Base-by-base conservation (phyloP, 495 filamentous ascomycete species). In the Aspergillus campestris region DNA sequence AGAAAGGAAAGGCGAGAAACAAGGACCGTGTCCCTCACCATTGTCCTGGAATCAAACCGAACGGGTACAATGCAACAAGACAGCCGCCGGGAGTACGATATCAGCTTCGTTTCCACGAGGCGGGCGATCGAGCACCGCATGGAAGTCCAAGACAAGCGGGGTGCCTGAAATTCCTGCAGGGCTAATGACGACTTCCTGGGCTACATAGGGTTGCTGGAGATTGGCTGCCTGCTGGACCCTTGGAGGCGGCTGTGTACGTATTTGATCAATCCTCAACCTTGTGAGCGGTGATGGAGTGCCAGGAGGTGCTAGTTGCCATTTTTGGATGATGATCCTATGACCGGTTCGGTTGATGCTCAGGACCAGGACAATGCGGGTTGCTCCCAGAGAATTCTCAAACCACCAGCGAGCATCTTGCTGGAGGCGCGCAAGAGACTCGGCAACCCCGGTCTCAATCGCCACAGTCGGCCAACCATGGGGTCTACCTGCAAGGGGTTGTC, bases 291-390 rank as follows among this genome's bases (percentile, higher is more conserved):
- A 24, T 40, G 49, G 37, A 8, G 38, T 11, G 33, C 34, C 35
- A 34, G 33, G 32, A 33, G 45, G 40, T 27, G 45, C 40, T 15
- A 57, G 49, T 34, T 55, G 48, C 57, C 57, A 60, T 39, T 51
- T 56, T 44, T 57, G 52, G 15, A 66, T 40, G 29, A 50, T 48
- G 31, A 64, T 55, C n/a, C 18, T 40, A 12, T 12, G 38, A 24
- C 14, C 30, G 28, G 29, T 11, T 39, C 37, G 31, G 39, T 60
- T 50, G 47, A 61, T 51, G 34, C 51, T 54, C 15, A 47, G 40
- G 12, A 64, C 48, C 29, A 65, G n/a, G 36, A 62, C 54, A 14
- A 62, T 61, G 38, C 59, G 56, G 33, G 60, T 55, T 13, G 56
- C 41, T 18, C 59, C 59, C 15, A 58, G 33, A n/a, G 62, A 62